Evolutionary conservation across 2,329 filamentous ascomycete genomes (phyloP), one percentile per base, ranked within the genome.

Genomic region (Didymella exigua): DNA sequence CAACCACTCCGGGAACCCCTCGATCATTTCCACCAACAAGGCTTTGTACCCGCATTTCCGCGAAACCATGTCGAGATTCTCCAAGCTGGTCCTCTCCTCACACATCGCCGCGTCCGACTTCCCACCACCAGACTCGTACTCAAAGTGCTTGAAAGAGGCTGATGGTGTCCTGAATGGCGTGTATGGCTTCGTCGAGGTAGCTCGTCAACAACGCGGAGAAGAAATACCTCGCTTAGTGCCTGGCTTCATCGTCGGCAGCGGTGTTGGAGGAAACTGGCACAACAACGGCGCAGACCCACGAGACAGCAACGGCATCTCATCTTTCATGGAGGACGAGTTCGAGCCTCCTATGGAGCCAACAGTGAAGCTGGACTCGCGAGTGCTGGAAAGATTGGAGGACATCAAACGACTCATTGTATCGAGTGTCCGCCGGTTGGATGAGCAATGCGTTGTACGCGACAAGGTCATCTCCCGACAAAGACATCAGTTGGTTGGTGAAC

Each of bases 41-140:
- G 90, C 92, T 0, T 81, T 99, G 14, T 98, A 98, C 71, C 95
- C 95, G 21, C 93, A 98, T 76, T 99, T 99, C 77, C 84, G 95
- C 49, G 95, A 98, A 72, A 98, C 98, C 88, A 99, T 99, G 95
- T 98, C 95, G 38, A 93, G 96, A 67, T 99, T 99, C 75, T 98
- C 95, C n/a, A 99, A 99, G 75, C 82, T 99, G 9, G 95, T 99
- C 38, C 88, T 99, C 43, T 99, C 95, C 2, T 98, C 95, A 13
- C 95, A 99, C 72, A 97, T 99, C 72, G 95, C 95, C 33, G 92
- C 93, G 5, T 91, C 93, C 29, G 95, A 99, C 77, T 98, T 92
- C 86, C 93, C 93, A 8, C 92, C 93, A 49, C 88, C 91, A 14
- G 95, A 99, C 75, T 96, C 93, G 0, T 90, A 93, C 58, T 89